Conservation (phyloP, 2,329 filamentous ascomycete genomes). For the Dactylellina leptospora region DNA sequence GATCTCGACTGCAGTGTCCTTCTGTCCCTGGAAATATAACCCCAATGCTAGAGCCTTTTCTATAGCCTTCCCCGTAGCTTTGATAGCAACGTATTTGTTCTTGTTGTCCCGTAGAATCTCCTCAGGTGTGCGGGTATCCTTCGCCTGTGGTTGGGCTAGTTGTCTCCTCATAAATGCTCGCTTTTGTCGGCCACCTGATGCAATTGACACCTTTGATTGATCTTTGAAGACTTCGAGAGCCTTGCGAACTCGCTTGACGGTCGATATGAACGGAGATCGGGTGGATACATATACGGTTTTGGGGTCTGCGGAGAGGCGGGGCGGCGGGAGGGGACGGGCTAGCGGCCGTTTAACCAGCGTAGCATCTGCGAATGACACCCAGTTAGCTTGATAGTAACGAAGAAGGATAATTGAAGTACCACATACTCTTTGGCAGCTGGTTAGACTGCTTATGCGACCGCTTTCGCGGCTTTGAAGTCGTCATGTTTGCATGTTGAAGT, state of each 20-base stretch:
- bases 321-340: slow-evolving; percentile 39
- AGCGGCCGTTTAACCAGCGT: slow-evolving; percentile 37
- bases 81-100: slow-evolving; percentile 67
- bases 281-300: slow-evolving; percentile 71
- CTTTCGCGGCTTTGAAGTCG: not conserved
- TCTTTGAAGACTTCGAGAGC: slow-evolving; percentile 69
- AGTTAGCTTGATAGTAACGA: not conserved
- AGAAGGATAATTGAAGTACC: not conserved
- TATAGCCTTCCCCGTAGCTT: slow-evolving; percentile 74
- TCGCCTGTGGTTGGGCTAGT: slow-evolving; percentile 55
- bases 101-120: slow-evolving; percentile 56
- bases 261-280: slow-evolving; percentile 73
- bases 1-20: slow-evolving; percentile 68
- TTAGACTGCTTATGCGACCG: slow-evolving; percentile 56
- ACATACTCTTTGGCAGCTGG: slow-evolving; percentile 7
- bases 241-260: slow-evolving; percentile 72
- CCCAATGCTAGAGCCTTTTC: slow-evolving; percentile 71
- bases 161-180: slow-evolving; percentile 48
- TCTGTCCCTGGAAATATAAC: slow-evolving; percentile 71
- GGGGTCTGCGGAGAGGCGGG: slow-evolving; percentile 35
- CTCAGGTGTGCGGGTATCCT: slow-evolving; percentile 13
- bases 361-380: slow-evolving; percentile 14
- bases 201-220: slow-evolving; percentile 63
- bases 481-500: slow-evolving; percentile 30
- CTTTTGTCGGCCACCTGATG: slow-evolving; percentile 40